These are phyloP conservation scores for Aspergillus neotritici DNA, from an alignment of 2,329 filamentous ascomycete species.

Conservation along the genomic window DNA sequence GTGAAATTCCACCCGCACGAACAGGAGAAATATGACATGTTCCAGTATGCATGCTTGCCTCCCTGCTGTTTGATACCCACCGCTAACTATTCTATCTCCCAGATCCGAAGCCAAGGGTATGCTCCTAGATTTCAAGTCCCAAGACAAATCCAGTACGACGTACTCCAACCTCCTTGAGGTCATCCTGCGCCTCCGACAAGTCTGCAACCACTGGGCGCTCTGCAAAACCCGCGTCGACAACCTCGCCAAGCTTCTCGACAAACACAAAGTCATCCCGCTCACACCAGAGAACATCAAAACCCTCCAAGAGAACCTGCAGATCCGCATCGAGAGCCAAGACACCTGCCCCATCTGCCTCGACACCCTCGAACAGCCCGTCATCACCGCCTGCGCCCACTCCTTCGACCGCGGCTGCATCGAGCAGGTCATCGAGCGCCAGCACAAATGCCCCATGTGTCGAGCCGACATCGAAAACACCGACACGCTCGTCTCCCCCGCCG, in stretches of 20 bases:
- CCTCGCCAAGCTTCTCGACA: slow-evolving; percentile 64
- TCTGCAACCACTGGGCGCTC: slow-evolving; percentile 84
- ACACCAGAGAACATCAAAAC: slow-evolving; percentile 66
- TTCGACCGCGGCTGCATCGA: slow-evolving; percentile 72
- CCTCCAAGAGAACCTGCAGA: slow-evolving; percentile 67
- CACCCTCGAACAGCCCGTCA: slow-evolving; percentile 63
- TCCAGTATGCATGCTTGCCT: slow-evolving; percentile 49
- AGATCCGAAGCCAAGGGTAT: slow-evolving; percentile 69
- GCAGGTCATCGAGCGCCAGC: slow-evolving; percentile 66
- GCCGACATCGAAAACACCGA: slow-evolving; percentile 57
- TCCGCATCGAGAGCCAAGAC: slow-evolving; percentile 74
- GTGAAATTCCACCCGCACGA: slow-evolving; percentile 70
- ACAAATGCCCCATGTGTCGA: slow-evolving; percentile 81
- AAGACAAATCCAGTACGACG: slow-evolving; percentile 44
- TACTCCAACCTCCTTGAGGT: slow-evolving; percentile 77
- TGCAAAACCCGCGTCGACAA: slow-evolving; percentile 68
- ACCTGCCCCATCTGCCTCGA: slow-evolving; percentile 81
- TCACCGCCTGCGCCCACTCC: slow-evolving; percentile 77
- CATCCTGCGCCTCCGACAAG: slow-evolving; percentile 73
- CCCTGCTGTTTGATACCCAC: not conserved
- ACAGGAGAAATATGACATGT: slow-evolving; percentile 67
- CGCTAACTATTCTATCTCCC: slow-evolving; percentile 17
- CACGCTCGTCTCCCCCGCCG: slow-evolving; percentile 61
- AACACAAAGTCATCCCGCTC: slow-evolving; percentile 61
- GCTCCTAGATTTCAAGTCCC: slow-evolving; percentile 54